Evolutionary conservation across 1,284 basidiomycete species (phyloP).

Genomic region (Hemileia vastatrix): DNA sequence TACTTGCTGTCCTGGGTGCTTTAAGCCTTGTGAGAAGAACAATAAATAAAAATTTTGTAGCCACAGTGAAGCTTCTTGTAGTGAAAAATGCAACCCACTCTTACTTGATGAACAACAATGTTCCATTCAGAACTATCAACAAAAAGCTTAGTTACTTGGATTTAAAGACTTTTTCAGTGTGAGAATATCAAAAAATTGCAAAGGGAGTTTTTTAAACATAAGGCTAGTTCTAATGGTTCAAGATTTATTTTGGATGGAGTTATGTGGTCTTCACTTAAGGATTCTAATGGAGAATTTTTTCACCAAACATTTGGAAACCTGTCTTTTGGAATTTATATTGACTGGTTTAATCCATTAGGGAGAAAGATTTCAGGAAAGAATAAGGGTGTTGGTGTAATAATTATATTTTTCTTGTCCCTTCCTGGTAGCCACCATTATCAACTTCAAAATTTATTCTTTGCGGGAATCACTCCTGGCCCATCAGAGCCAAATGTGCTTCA

Average conservation of each 20-base stretch:
- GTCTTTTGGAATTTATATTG: constrained; percentile 10
- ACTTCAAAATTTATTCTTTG: constrained; percentile 18
- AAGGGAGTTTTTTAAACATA: neutral
- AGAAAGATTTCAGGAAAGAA: constrained; percentile 13
- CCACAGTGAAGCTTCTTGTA: constrained; percentile 2
- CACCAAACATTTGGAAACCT: constrained; percentile 3
- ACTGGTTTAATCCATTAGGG: constrained; percentile 17
- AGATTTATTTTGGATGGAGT: constrained; percentile 2
- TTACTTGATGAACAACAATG: constrained; percentile 1
- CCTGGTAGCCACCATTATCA: constrained; percentile 13
- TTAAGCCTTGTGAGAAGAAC: constrained; percentile 1
- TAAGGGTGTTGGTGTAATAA: constrained; percentile 12
- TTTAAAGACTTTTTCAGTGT: constrained; percentile 3
- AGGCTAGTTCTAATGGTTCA: too few relatives aligned
- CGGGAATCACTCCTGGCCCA: constrained; percentile 15
- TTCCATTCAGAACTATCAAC: constrained; percentile 9
- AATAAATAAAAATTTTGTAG: neutral
- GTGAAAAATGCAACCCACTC: constrained; percentile 1
- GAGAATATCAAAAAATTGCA: neutral
- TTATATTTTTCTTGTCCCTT: constrained; percentile 12
- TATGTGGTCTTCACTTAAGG: constrained; percentile 2
- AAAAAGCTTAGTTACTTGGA: neutral
- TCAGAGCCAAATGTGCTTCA: constrained; percentile 8
- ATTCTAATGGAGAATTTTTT: neutral
- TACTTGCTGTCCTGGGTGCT: constrained; percentile 11